phyloP scores from a whole-genome alignment of 75 land plant species.

The Selaginella moellendorffii region DNA sequence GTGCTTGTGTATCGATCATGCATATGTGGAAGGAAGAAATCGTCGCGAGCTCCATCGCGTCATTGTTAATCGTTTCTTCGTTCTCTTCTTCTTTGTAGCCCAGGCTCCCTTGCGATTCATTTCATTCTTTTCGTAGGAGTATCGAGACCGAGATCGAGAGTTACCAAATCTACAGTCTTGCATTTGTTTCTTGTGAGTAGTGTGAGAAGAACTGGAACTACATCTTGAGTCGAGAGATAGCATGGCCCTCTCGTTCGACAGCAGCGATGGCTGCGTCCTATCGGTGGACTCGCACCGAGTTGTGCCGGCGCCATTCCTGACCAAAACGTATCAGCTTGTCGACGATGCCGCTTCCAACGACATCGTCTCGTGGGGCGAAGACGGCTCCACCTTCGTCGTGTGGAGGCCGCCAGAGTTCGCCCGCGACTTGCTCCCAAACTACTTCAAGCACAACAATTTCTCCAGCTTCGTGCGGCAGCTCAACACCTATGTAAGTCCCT shows the following conservation, averaged over 20 bases:
- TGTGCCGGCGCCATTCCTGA: conserved; percentile 31
- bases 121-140: too few relatives aligned
- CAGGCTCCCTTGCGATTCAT: too few relatives aligned
- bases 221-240: too few relatives aligned
- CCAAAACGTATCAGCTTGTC: conserved; percentile 36
- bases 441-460: conserved; percentile 97
- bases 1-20: too few relatives aligned
- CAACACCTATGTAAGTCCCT: conserved; percentile 66
- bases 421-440: conserved; percentile 54
- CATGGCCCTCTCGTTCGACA: neutral
- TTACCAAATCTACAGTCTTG: too few relatives aligned
- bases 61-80: too few relatives aligned
- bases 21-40: too few relatives aligned
- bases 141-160: too few relatives aligned
- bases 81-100: too few relatives aligned
- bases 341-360: conserved; percentile 26
- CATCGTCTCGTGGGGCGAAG: conserved; percentile 40
- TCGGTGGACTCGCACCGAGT: conserved; percentile 15
- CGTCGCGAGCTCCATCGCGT: too few relatives aligned
- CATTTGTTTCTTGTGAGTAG: too few relatives aligned
- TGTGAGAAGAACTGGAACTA: too few relatives aligned
- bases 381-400: conserved; percentile 50
- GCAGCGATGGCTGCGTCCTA: neutral
- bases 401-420: conserved; percentile 76
- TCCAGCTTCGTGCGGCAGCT: conserved; percentile 97